Conservation (phyloP, 116 monocot genomes). For the Phalaenopsis hybrid region DNA sequence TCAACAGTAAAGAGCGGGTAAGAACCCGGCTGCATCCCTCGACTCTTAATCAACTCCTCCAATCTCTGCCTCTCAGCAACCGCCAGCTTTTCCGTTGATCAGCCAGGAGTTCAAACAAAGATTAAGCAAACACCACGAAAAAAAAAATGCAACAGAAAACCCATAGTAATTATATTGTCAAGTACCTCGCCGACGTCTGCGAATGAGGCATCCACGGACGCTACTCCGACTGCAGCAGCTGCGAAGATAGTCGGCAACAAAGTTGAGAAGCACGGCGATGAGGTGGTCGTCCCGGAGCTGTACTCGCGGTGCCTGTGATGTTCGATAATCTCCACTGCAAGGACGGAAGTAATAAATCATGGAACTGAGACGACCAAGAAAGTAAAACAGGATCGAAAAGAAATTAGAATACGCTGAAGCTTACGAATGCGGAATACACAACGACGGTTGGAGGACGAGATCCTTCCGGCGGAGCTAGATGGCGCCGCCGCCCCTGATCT, state of each 20-base stretch:
- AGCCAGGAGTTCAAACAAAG: neutral
- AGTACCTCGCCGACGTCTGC: slow-evolving; percentile 21
- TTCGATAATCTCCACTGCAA: neutral
- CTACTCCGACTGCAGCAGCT: slow-evolving; percentile 16
- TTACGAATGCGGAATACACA: neutral
- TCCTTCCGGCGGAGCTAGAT: neutral
- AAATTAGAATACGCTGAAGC: neutral
- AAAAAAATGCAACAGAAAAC: neutral
- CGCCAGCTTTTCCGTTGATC: slow-evolving; percentile 33
- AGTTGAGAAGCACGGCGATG: neutral
- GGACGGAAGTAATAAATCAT: neutral
- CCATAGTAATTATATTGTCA: neutral
- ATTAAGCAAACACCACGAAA: neutral
- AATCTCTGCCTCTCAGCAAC: slow-evolving; percentile 41
- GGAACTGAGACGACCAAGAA: neutral
- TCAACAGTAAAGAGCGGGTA: slow-evolving; percentile 57
- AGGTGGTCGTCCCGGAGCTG: neutral
- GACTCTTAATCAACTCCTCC: slow-evolving; percentile 48
- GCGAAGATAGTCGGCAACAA: slow-evolving; percentile 12
- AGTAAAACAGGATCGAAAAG: neutral
- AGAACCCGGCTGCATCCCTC: slow-evolving; percentile 54
- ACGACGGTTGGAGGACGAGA: neutral
- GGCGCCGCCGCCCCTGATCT: neutral
- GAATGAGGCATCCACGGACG: slow-evolving; percentile 5
- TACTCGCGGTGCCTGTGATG: neutral